Percentiles rank a stretch among this genome's conserved stretches.
These are phyloP conservation scores for Candida arabinofermentans DNA, from an alignment of 805 yeast genomes.

Conservation along the genomic window DNA sequence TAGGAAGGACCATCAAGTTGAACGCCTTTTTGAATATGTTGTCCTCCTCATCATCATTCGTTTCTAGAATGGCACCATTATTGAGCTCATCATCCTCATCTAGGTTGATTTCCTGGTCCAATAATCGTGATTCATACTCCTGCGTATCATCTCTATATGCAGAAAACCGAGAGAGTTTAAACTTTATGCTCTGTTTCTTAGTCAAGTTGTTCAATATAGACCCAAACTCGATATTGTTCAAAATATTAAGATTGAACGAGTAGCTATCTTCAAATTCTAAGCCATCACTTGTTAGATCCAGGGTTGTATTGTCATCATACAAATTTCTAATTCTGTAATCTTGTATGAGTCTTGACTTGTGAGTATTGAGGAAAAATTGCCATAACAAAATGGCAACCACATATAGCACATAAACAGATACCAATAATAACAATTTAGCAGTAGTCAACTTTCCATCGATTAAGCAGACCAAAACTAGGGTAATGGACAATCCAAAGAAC, in stretches of 20 bases:
- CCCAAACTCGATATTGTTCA: conserved; percentile 27
- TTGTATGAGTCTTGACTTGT: conserved; percentile 12
- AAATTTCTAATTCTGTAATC: conserved; percentile 26
- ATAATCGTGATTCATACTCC: conserved; percentile 19
- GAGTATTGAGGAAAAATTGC: conserved; percentile 33
- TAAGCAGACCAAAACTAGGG: conserved; percentile 45
- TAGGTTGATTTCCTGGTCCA: conserved; percentile 7
- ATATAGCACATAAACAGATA: conserved; percentile 54
- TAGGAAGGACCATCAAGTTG: conserved; percentile 15
- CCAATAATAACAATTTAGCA: conserved; percentile 52
- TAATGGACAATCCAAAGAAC: conserved; percentile 52
- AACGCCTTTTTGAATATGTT: conserved; percentile 7
- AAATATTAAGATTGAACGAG: conserved; percentile 26
- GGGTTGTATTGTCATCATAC: conserved; percentile 23
- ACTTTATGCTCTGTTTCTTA: conserved; percentile 16
- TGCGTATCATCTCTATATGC: conserved; percentile 14
- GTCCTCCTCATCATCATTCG: conserved; percentile 2
- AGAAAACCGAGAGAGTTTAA: conserved; percentile 10
- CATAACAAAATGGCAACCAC: conserved; percentile 46
- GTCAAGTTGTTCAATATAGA: conserved; percentile 24
- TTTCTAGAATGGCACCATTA: not conserved
- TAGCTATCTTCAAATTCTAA: conserved; percentile 28
- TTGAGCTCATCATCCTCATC: conserved; percentile 12
- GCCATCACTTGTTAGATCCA: conserved; percentile 18
- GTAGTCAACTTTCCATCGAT: conserved; percentile 48